These are phyloP conservation scores for Microcera coccophila DNA, from an alignment of 2,329 filamentous ascomycete species.

Conservation along the genomic window DNA sequence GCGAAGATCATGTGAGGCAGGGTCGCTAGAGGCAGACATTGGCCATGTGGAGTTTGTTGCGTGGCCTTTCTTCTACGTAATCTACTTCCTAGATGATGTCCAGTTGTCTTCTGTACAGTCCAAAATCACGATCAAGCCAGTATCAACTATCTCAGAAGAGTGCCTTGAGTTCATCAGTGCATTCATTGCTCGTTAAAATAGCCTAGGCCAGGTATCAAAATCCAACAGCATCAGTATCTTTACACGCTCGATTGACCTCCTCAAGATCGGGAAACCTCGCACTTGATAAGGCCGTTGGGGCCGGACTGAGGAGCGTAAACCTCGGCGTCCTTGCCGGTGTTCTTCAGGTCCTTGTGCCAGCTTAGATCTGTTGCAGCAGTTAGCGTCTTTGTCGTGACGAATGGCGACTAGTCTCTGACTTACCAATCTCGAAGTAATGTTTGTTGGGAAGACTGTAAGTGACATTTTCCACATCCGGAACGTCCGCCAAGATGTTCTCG, in stretches of 20 bases:
- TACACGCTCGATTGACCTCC: neutral
- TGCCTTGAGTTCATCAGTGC: neutral
- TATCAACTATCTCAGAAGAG: neutral
- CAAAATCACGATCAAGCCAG: no score
- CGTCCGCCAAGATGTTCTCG: conserved; percentile 74
- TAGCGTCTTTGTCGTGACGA: conserved; percentile 10
- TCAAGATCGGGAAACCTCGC: conserved; percentile 65
- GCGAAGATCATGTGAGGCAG: no score
- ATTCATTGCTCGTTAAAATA: neutral
- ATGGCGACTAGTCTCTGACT: conserved; percentile 33
- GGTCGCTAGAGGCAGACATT: no score
- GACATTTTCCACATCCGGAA: conserved; percentile 67
- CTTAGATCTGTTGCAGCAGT: conserved; percentile 63
- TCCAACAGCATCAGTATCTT: conserved; percentile 3
- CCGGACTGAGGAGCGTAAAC: conserved; percentile 91
- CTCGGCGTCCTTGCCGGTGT: conserved; percentile 91
- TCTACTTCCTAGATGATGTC: no score
- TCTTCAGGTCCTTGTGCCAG: conserved; percentile 95
- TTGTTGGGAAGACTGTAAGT: conserved; percentile 92
- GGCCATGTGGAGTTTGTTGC: no score
- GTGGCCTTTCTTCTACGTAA: no score
- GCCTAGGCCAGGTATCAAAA: neutral
- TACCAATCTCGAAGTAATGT: conserved; percentile 96
- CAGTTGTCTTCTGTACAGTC: no score
- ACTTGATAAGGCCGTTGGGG: conserved; percentile 94